Conservation (phyloP, 2,329 filamentous ascomycete species). For the Curvularia verruculosa region DNA sequence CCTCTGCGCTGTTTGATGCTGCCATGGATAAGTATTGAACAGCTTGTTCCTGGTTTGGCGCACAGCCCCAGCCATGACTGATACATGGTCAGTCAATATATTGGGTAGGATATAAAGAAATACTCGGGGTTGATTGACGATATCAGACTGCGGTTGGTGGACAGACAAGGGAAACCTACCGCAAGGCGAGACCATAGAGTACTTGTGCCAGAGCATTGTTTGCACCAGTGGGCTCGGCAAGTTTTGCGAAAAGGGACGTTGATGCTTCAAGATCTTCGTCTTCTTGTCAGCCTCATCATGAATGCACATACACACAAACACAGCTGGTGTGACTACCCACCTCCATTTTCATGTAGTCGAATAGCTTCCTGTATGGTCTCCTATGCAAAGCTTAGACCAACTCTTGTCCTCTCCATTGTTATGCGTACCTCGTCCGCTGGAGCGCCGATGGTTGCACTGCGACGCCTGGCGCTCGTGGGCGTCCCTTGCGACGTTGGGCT, state of each 20-base stretch:
- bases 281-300: constrained; percentile 22
- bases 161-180: constrained; percentile 58
- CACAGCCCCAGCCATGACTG: constrained; percentile 92
- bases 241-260: constrained; percentile 80
- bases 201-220: constrained; percentile 97
- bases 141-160: constrained; percentile 4
- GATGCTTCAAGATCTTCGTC: constrained; percentile 69
- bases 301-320: not conserved
- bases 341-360: constrained; percentile 82
- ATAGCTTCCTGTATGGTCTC: constrained; percentile 93
- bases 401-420: constrained; percentile 11
- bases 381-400: constrained; percentile 28
- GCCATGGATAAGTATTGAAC: constrained; percentile 86
- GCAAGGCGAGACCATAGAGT: constrained; percentile 87
- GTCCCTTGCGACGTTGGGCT: constrained; percentile 23
- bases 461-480: constrained; percentile 28
- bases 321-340: constrained; percentile 42
- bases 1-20: constrained; percentile 84
- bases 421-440: constrained; percentile 48
- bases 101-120: constrained; percentile 32
- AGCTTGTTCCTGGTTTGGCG: constrained; percentile 72
- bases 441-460: constrained; percentile 47
- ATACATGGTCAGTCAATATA: constrained; percentile 25
- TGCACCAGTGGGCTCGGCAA: constrained; percentile 81
- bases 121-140: constrained; percentile 24